These are phyloP conservation scores for Coelastrella sp. DNA, from an alignment of 139 green algal genomes.

Conservation along the genomic window DNA sequence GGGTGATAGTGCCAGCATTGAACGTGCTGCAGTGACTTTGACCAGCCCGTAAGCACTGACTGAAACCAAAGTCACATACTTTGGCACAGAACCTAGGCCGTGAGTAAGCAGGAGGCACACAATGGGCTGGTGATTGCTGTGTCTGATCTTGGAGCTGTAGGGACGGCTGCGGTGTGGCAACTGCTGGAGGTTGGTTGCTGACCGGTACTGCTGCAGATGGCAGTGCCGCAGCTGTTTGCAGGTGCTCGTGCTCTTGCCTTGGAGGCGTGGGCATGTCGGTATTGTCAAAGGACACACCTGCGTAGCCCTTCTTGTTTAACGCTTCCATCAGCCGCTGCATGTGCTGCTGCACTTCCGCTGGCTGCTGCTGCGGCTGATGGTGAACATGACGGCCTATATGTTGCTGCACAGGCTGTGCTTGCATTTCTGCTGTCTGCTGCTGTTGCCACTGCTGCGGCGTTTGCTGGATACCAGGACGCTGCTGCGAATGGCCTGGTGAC, in stretches of 20 bases:
- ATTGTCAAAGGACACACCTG: neutral
- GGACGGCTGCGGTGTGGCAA: neutral
- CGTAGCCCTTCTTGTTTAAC: conserved; percentile 6
- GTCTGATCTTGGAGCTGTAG: neutral
- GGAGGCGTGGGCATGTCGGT: neutral
- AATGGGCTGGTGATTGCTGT: neutral
- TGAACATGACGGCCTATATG: no score
- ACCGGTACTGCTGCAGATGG: conserved; percentile 8
- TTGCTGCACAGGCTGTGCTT: neutral
- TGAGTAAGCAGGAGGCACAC: neutral
- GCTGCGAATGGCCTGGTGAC: neutral
- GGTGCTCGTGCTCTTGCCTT: no score
- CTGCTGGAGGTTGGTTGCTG: neutral
- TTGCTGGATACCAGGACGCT: neutral
- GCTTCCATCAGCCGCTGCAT: conserved; percentile 35
- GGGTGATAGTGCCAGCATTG: conserved; percentile 36
- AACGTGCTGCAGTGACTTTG: conserved; percentile 25
- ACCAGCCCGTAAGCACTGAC: conserved; percentile 23
- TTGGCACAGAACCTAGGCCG: conserved; percentile 21
- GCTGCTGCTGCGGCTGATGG: neutral
- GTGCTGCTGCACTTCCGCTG: neutral
- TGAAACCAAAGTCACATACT: conserved; percentile 48
- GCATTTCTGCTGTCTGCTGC: neutral
- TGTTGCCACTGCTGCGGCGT: neutral
- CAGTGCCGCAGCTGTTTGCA: neutral